A percentile compares a stretch with the other conserved stretches of the same genome.
phyloP scores from a whole-genome alignment of 2,329 filamentous ascomycete genomes.

The Volutella citrinella region DNA sequence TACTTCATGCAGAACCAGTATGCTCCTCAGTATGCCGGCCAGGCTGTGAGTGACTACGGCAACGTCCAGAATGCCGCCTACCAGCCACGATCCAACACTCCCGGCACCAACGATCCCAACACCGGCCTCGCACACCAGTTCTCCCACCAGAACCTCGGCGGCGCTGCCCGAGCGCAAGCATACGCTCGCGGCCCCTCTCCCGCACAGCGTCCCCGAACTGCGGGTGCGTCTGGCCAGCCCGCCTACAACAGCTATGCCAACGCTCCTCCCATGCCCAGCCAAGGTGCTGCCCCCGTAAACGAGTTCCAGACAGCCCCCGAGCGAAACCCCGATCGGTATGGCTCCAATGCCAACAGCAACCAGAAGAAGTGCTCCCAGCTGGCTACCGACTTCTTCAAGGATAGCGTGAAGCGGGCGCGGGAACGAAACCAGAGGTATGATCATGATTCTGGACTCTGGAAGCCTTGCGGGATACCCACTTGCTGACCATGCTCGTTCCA shows the following conservation, averaged over 20 bases:
- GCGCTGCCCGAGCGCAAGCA: constrained; percentile 64
- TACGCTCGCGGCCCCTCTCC: constrained; percentile 70
- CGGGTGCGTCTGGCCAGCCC: constrained; percentile 62
- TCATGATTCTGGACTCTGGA: too few species aligned
- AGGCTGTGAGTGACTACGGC: constrained; percentile 48
- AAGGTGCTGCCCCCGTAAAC: constrained; percentile 57
- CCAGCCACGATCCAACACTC: constrained; percentile 54
- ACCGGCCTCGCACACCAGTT: constrained; percentile 94
- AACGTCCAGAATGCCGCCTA: constrained; percentile 43
- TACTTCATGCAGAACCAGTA: constrained; percentile 66
- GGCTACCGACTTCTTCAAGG: constrained; percentile 94
- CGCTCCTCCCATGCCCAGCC: constrained; percentile 62
- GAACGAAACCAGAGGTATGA: constrained; percentile 92
- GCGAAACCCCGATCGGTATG: constrained; percentile 80
- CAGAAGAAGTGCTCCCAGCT: constrained; percentile 67
- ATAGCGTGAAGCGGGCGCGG: constrained; percentile 92
- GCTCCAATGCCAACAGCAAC: constrained; percentile 62
- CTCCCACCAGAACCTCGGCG: constrained; percentile 89
- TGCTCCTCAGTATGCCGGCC: constrained; percentile 38
- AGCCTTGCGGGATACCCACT: too few species aligned
- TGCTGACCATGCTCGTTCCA: constrained; percentile 11
- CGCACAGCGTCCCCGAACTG: constrained; percentile 77
- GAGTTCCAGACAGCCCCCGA: constrained; percentile 79
- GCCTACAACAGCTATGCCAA: constrained; percentile 65
- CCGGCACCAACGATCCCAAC: constrained; percentile 74